Conservation (phyloP, 352 stramenopile species). For the Elongisporangium undulatum region DNA sequence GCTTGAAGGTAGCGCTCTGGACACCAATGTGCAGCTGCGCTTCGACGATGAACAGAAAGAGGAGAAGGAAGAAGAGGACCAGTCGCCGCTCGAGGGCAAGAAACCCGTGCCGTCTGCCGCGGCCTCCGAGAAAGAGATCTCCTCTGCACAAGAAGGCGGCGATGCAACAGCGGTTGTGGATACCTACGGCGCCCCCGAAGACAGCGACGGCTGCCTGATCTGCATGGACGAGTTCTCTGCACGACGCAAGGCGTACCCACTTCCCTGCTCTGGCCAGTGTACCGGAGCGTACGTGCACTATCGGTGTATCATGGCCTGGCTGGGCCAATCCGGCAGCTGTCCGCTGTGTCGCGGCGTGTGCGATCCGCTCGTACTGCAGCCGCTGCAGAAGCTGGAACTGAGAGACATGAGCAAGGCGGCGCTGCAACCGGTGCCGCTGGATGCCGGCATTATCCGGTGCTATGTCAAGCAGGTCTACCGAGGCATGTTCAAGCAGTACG, state of each 20-base stretch:
- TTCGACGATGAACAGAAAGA: constrained; percentile 27
- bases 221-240: constrained; percentile 90
- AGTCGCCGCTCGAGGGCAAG: constrained; percentile 2
- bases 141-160: neutral
- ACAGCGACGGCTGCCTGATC: constrained; percentile 69
- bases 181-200: constrained; percentile 10
- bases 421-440: constrained; percentile 72
- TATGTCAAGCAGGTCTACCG: constrained; percentile 87
- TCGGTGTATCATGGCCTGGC: constrained; percentile 86
- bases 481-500: constrained; percentile 86
- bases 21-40: constrained; percentile 3
- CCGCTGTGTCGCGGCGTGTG: constrained; percentile 76
- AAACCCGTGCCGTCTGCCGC: constrained; percentile 1
- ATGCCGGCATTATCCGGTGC: constrained; percentile 83
- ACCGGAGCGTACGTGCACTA: constrained; percentile 83
- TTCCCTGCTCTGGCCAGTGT: constrained; percentile 74
- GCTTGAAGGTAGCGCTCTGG: constrained; percentile 10
- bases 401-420: constrained; percentile 74
- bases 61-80: constrained; percentile 25
- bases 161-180: neutral
- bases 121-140: neutral
- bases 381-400: constrained; percentile 79
- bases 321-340: constrained; percentile 80
- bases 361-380: constrained; percentile 78
- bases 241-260: constrained; percentile 75